These are phyloP conservation scores for Aristolochia fimbriata DNA, from an alignment of 164 flowering plant genomes.

Conservation along the genomic window DNA sequence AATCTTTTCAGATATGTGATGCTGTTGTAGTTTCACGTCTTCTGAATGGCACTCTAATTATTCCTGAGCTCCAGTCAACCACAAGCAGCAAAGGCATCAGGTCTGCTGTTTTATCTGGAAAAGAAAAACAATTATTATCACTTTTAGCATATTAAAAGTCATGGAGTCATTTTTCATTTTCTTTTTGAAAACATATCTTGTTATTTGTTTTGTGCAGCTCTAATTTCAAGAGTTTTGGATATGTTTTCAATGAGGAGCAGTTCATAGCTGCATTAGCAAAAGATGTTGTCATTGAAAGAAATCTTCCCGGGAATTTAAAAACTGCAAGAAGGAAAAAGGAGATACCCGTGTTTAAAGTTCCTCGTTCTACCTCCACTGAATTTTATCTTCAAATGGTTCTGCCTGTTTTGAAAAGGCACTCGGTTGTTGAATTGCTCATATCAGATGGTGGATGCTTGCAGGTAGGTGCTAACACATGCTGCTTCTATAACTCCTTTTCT, in stretches of 20 bases:
- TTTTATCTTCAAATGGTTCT: slow-evolving; percentile 64
- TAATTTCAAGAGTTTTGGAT: slow-evolving; percentile 86
- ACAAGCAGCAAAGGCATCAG: slow-evolving; percentile 97
- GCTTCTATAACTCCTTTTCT: neutral
- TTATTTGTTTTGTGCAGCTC: slow-evolving; percentile 39
- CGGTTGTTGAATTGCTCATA: slow-evolving; percentile 72
- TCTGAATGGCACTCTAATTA: slow-evolving; percentile 83
- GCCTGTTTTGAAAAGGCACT: slow-evolving; percentile 58
- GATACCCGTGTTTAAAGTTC: slow-evolving; percentile 65
- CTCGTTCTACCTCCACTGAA: slow-evolving; percentile 54
- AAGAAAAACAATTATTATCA: neutral
- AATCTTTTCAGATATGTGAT: slow-evolving; percentile 64
- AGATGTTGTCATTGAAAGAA: slow-evolving; percentile 66
- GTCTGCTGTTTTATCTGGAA: slow-evolving; percentile 19
- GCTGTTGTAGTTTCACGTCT: slow-evolving; percentile 78
- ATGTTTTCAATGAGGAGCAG: slow-evolving; percentile 91
- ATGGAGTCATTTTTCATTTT: too few relatives aligned
- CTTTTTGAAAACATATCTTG: too few relatives aligned
- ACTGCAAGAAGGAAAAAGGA: slow-evolving; percentile 72
- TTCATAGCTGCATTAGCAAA: slow-evolving; percentile 67
- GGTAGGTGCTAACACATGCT: slow-evolving; percentile 29
- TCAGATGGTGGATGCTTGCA: slow-evolving; percentile 94
- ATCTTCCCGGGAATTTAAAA: slow-evolving; percentile 79
- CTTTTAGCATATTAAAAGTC: too few relatives aligned
- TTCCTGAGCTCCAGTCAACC: slow-evolving; percentile 89